Evolutionary conservation across 148 eudicot genomes (phyloP).

Genomic region (Talinum fruticosum): DNA sequence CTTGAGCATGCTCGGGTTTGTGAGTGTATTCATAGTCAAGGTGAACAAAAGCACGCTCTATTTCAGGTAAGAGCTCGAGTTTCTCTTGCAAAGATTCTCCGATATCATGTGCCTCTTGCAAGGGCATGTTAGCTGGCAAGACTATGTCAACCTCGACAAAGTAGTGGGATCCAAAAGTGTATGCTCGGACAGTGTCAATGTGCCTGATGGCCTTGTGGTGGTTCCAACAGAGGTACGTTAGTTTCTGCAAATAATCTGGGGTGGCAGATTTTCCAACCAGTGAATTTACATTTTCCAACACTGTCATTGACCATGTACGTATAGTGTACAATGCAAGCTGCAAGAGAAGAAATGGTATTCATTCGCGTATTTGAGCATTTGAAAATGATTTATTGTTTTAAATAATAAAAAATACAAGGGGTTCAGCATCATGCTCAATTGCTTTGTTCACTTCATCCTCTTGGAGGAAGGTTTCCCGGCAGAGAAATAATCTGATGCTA

Average conservation of each 20-base stretch:
- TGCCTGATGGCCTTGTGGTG: constrained; percentile 72
- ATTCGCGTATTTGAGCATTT: not conserved
- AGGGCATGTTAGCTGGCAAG: constrained; percentile 62
- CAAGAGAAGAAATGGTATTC: not conserved
- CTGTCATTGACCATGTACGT: constrained; percentile 90
- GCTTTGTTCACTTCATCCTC: too few relatives aligned
- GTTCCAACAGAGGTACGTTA: constrained; percentile 87
- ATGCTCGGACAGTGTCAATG: constrained; percentile 71
- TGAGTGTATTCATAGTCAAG: constrained; percentile 70
- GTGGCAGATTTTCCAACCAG: constrained; percentile 86
- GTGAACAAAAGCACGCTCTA: constrained; percentile 80
- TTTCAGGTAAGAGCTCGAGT: constrained; percentile 68
- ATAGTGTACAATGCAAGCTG: constrained; percentile 94
- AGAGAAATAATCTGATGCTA: too few relatives aligned
- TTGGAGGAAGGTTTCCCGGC: too few relatives aligned
- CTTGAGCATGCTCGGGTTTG: constrained; percentile 73
- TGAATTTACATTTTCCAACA: constrained; percentile 85
- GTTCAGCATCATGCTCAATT: too few relatives aligned
- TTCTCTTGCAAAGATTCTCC: constrained; percentile 79
- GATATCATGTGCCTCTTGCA: constrained; percentile 74
- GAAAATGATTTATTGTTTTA: too few relatives aligned
- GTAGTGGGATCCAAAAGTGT: constrained; percentile 76
- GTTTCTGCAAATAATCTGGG: constrained; percentile 81
- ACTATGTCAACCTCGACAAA: constrained; percentile 81
- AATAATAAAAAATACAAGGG: too few relatives aligned